Conservation (phyloP, 1,284 basidiomycete genomes). For the Chondrostereum purpureum region DNA sequence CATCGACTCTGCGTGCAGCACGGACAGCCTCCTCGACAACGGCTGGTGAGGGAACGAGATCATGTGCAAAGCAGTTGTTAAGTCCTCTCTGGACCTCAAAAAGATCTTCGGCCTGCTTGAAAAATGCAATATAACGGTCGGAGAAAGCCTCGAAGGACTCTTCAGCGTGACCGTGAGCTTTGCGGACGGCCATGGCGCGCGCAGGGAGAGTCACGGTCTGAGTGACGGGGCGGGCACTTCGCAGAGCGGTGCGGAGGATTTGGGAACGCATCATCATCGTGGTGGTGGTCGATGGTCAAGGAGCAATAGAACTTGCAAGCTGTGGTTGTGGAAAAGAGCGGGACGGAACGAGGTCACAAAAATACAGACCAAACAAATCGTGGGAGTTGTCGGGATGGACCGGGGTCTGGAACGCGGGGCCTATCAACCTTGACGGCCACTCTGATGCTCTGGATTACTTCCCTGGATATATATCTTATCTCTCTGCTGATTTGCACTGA, state of each 20-base stretch:
- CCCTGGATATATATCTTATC: no score
- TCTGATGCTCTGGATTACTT: background rate
- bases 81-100: conserved; percentile 97
- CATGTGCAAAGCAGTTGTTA: conserved; percentile 99
- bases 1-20: conserved; percentile 89
- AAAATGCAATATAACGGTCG: conserved; percentile 90
- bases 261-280: conserved; percentile 28
- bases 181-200: conserved; percentile 42
- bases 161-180: conserved; percentile 60
- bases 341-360: conserved; percentile 10
- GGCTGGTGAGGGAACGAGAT: conserved; percentile 87
- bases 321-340: conserved; percentile 19
- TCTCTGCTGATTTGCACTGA: no score
- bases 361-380: background rate
- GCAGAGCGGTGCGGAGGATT: conserved; percentile 48
- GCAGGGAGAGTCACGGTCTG: conserved; percentile 23
- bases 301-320: no score
- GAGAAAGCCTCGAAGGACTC: conserved; percentile 95
- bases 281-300: conserved; percentile 12
- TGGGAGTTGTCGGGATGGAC: background rate
- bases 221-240: conserved; percentile 32
- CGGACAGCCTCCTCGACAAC: conserved; percentile 89
- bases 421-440: background rate
- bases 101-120: conserved; percentile 87
- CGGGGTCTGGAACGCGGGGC: background rate